A percentile compares a stretch with the other conserved stretches of the same genome.
These are phyloP conservation scores for Mucor irregularis DNA, from an alignment of 371 early-diverging fungal species.

Conservation along the genomic window DNA sequence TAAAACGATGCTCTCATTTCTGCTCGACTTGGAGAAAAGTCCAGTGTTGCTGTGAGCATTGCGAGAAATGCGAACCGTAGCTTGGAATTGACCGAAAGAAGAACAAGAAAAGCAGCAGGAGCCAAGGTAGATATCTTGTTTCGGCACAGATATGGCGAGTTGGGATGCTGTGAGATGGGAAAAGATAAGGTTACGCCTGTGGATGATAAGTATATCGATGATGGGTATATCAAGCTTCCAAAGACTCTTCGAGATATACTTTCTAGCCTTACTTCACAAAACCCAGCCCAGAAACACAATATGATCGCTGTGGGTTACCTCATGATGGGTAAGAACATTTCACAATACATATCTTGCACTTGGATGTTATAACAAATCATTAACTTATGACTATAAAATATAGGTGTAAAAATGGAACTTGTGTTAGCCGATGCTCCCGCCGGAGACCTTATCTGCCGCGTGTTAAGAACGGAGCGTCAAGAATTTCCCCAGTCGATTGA, in stretches of 20 bases:
- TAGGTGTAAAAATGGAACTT: no score
- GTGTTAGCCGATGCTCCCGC: no score
- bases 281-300: no score
- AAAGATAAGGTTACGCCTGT: background rate
- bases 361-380: no score
- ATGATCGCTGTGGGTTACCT: no score
- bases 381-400: no score
- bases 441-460: no score
- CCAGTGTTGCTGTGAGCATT: background rate
- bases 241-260: conserved; percentile 15
- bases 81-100: background rate
- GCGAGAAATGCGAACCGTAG: background rate
- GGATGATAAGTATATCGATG: conserved; percentile 16
- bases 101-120: conserved; percentile 7
- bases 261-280: no score
- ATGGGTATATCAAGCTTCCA: conserved; percentile 9
- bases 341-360: no score
- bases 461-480: no score
- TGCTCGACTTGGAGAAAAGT: conserved; percentile 3
- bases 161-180: conserved; percentile 12
- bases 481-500: no score
- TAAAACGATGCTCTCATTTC: background rate
- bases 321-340: no score
- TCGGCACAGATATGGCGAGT: background rate
- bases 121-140: conserved; percentile 11